Conservation (phyloP, 1,284 basidiomycete genomes). For the Vanrija pseudolonga region DNA sequence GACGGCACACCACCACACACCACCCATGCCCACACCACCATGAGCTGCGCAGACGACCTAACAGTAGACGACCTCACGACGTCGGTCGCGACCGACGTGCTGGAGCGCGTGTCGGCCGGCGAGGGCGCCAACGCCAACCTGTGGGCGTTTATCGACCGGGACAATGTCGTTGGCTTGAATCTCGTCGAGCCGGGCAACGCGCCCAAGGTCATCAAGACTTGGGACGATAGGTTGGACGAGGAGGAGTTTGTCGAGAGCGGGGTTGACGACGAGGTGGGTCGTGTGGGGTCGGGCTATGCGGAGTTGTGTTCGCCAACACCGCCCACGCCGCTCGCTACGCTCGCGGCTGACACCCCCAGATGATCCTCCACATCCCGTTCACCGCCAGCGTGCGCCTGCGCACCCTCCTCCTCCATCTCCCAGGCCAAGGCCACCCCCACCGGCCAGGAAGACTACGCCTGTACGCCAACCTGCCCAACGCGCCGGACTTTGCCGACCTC, state of each 20-base stretch:
- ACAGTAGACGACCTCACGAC: constrained; percentile 43
- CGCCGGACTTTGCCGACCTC: constrained; percentile 44
- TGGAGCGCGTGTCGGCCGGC: constrained; percentile 46
- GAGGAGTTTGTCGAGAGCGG: constrained; percentile 43
- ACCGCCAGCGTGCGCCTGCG: constrained; percentile 43
- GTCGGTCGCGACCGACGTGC: constrained; percentile 35
- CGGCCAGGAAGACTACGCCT: constrained; percentile 40
- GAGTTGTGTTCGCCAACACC: no score
- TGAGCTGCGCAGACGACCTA: constrained; percentile 50
- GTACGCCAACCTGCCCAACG: constrained; percentile 41
- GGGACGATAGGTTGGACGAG: constrained; percentile 48
- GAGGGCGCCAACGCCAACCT: constrained; percentile 47
- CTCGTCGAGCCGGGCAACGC: constrained; percentile 34
- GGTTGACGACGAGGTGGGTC: constrained; percentile 49
- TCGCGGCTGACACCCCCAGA: constrained; percentile 25
- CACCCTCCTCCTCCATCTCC: constrained; percentile 42
- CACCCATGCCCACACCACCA: constrained; percentile 7
- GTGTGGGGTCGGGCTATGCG: not conserved
- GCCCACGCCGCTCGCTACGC: no score
- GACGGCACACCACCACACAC: no score
- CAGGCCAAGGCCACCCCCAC: constrained; percentile 41
- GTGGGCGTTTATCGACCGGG: constrained; percentile 45
- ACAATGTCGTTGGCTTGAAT: constrained; percentile 47
- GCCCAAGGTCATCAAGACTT: constrained; percentile 48
- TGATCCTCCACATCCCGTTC: constrained; percentile 49